Evolutionary conservation across 2,329 filamentous ascomycete genomes (phyloP), one percentile per base, ranked within the genome.

Genomic region (Metarhizium brunneum): DNA sequence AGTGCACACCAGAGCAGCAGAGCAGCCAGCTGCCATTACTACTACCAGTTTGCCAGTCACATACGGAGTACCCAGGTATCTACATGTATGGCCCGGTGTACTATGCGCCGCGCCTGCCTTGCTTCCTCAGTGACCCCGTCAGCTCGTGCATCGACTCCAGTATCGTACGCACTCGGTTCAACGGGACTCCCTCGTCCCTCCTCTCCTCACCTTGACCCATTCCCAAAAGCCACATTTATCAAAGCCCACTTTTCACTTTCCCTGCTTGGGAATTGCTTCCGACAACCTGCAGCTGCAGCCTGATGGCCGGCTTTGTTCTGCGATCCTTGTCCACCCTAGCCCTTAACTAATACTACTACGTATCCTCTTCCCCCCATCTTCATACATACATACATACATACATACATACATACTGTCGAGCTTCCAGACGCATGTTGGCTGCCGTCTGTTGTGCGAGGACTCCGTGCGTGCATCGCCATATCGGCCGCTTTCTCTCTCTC

Each of bases 211-310:
- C 32, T 35, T 35, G 7, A 7, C 32, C 32, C 38, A 7, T 40
- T 16, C 38, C 38, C 11, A 14, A 14, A 16, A 40, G 38, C 38
- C 38, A 40, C 38, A 40, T 10, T 8, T 8, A 48, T 10, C 45
- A 30, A n/a, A 48, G 20, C 25, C 45, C 20, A 30, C 25, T 48
- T 48, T 40, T 30, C 45, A 30, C 11, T 48, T 30, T 14, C 45
- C 45, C 45, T 48, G 45, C 45, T 30, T 48, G 25, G 42, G 25
- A 48, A 29, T 30, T 30, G 45, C 45, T 36, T 20, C 51, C 29
- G 42, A 14, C 40, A 6, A n/a, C 42, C 51, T 45, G 35, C 42
- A 52, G 35, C 38, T 42, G 52, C 52, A 54, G 47, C 52, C 52
- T 30, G 32, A 48, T 18, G 20, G 30, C 45, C 20, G 8, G 13